These are phyloP conservation scores for Scutellaria barbata DNA, from an alignment of 257 asterid species.

Conservation along the genomic window DNA sequence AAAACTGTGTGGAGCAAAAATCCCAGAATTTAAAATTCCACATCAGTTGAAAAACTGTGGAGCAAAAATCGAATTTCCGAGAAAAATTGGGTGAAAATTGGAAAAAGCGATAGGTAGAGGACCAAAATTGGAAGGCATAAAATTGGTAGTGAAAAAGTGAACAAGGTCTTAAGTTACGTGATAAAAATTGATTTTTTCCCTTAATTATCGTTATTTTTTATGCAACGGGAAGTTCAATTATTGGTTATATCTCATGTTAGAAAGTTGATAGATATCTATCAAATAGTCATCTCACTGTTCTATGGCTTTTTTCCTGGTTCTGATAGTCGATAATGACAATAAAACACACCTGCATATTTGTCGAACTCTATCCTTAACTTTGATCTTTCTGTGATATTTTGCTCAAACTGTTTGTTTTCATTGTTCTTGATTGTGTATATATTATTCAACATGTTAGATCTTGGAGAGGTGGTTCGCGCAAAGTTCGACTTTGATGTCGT, in stretches of 20 bases:
- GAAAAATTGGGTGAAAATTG: too few relatives aligned
- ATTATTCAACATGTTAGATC: conserved; percentile 49
- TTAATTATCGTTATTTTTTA: neutral
- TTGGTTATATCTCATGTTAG: neutral
- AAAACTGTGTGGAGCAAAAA: too few relatives aligned
- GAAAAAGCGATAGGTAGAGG: too few relatives aligned
- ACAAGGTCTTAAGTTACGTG: too few relatives aligned
- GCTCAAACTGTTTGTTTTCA: neutral
- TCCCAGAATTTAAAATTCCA: too few relatives aligned
- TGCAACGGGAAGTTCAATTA: neutral
- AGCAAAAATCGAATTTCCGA: too few relatives aligned
- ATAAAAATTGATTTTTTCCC: too few relatives aligned
- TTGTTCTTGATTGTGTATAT: neutral
- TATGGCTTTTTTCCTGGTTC: neutral
- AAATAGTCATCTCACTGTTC: neutral
- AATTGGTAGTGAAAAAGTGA: too few relatives aligned
- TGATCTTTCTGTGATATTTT: neutral
- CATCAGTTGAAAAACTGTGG: too few relatives aligned
- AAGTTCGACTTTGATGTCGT: conserved; percentile 95
- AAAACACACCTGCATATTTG: neutral
- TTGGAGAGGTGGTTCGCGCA: conserved; percentile 86
- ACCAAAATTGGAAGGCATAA: too few relatives aligned
- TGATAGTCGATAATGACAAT: neutral
- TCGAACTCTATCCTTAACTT: neutral
- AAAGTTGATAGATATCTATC: conserved; percentile 14